Conservation (phyloP, 2,329 filamentous ascomycete genomes). For the Cladophialophora carrionii region DNA sequence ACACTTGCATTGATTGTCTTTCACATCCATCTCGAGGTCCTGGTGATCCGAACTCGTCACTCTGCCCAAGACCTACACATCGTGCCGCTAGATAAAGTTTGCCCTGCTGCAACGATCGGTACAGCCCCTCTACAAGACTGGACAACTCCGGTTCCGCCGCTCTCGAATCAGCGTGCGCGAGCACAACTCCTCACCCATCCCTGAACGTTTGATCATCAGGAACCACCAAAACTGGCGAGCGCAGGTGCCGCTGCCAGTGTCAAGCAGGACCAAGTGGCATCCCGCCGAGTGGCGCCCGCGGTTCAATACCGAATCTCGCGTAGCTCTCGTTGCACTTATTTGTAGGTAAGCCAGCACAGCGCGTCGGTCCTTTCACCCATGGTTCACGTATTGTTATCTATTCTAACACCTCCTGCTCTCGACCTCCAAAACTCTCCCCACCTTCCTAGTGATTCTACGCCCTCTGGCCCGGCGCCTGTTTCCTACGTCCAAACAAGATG, state of each 20-base stretch:
- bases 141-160: not conserved
- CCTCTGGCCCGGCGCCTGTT: conserved; percentile 6
- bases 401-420: conserved; percentile 6
- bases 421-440: not conserved
- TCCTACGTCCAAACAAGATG: conserved; percentile 6
- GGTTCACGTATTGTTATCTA: not conserved
- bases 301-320: conserved; percentile 11
- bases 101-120: not conserved
- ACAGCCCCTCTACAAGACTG: not conserved
- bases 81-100: conserved; percentile 5
- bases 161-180: not conserved
- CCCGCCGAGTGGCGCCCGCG: conserved; percentile 11
- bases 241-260: conserved; percentile 7
- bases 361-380: not conserved
- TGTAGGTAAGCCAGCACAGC: conserved; percentile 4
- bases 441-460: not conserved
- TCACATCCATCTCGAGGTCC: not conserved
- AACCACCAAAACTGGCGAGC: not conserved
- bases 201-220: conserved; percentile 1
- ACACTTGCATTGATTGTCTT: not conserved
- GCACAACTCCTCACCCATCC: conserved; percentile 7
- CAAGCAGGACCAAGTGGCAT: conserved; percentile 4
- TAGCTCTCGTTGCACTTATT: conserved; percentile 7
- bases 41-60: not conserved
- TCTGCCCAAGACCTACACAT: not conserved